Evolutionary conservation across 148 eudicot genomes (phyloP), one percentile per base, ranked within the genome.

Genomic region (Amaranthus cruentus): DNA sequence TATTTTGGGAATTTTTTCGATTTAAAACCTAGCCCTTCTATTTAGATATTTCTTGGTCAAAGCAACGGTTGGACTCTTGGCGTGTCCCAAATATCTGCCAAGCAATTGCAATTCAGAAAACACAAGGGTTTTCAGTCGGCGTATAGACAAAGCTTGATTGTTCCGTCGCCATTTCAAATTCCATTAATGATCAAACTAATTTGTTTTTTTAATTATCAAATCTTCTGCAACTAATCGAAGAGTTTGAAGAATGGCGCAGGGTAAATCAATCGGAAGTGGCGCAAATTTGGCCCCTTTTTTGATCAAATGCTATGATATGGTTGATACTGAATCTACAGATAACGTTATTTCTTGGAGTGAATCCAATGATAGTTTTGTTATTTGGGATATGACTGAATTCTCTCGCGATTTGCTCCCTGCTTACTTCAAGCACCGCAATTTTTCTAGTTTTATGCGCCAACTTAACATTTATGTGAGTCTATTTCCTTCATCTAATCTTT

Each of bases 271-370:
- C 11, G 86, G 83, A 9, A 80, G 76, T 54, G 89, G 80, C 50
- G 47, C 69, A 5, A 72, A 73, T 47, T 50, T 82, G 21, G 68
- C 92, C 47, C 86, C 90, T 0, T 91, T 91, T 66, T 68, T 91
- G 81, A 49, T 73, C 3, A 91, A 91, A 63, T 87, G 89, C 79
- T 91, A 91, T 53, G 97, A 91, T 74, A 85, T 91, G 93, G 93
- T 91, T 5, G 88, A 82, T 53, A 93, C 89, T 81, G 81, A 73
- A 42, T 75, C 87, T 0, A 89, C 89, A 2, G 75, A 91, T 73
- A 49, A 9, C 18, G 66, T 86, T 58, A 87, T 91, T 74, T 83
- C 90, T 15, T 91, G 96, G 96, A 76, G 73, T 55, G 58, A 81
- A 50, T 69, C 80, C n/a, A 75, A 79, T 61, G 86, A 82, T 54